These are phyloP conservation scores for Alternaria longipes DNA, from an alignment of 2,329 filamentous ascomycete species.

Conservation along the genomic window DNA sequence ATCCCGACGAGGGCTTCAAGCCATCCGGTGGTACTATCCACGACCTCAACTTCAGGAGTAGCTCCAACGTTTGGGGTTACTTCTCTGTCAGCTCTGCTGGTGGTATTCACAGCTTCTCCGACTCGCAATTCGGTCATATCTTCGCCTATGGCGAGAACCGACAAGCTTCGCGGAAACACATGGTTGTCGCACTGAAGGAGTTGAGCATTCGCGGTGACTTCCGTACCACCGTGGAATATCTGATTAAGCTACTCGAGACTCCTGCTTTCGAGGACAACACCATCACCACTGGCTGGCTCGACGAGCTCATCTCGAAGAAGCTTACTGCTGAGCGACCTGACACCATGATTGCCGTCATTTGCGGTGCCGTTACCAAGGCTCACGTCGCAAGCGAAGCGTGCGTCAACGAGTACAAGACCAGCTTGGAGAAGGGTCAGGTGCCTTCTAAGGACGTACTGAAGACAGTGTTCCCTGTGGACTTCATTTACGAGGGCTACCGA, in stretches of 20 bases:
- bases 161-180: conserved; percentile 95
- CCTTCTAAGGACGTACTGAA: conserved; percentile 96
- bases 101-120: conserved; percentile 98
- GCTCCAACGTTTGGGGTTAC: conserved; percentile 99
- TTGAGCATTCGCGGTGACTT: conserved; percentile 99
- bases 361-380: conserved; percentile 93
- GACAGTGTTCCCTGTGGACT: conserved; percentile 97
- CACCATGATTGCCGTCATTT: conserved; percentile 90
- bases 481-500: conserved; percentile 95
- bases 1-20: conserved; percentile 99
- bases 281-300: conserved; percentile 98
- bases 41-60: conserved; percentile 98
- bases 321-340: conserved; percentile 96
- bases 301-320: conserved; percentile 98
- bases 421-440: conserved; percentile 96
- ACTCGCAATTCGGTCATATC: conserved; percentile 98
- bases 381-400: conserved; percentile 93
- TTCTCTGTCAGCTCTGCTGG: conserved; percentile 97
- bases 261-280: conserved; percentile 99
- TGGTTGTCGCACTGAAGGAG: conserved; percentile 98
- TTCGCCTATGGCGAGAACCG: conserved; percentile 99
- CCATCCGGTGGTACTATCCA: conserved; percentile 99
- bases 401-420: conserved; percentile 84
- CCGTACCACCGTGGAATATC: conserved; percentile 96
- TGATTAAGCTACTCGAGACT: conserved; percentile 98